Evolutionary conservation across 2,329 filamentous ascomycete species (phyloP).

Genomic region (Byssothecium circinans): DNA sequence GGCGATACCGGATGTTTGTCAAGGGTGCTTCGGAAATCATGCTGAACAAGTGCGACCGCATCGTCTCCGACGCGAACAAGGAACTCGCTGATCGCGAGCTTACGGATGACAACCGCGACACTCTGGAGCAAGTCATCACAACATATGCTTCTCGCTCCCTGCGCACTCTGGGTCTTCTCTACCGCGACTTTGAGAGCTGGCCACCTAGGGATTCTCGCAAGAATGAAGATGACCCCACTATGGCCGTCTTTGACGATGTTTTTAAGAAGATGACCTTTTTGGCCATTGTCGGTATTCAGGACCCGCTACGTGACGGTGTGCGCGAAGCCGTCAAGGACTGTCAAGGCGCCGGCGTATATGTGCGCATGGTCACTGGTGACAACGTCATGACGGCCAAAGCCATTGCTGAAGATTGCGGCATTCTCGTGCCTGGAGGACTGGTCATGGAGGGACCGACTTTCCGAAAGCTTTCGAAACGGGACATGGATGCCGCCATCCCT

Average conservation of each 20-base stretch:
- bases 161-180: conserved; percentile 81
- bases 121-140: conserved; percentile 69
- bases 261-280: conserved; percentile 75
- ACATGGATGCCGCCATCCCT: conserved; percentile 60
- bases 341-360: conserved; percentile 74
- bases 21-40: conserved; percentile 57
- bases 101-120: conserved; percentile 59
- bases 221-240: conserved; percentile 62
- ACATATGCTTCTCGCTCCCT: conserved; percentile 78
- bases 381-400: conserved; percentile 78
- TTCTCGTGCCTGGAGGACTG: conserved; percentile 68
- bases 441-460: conserved; percentile 80
- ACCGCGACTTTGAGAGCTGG: conserved; percentile 81
- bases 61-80: conserved; percentile 63
- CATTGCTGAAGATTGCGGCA: conserved; percentile 78
- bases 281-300: conserved; percentile 77
- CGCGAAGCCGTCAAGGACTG: conserved; percentile 71
- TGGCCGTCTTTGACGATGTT: conserved; percentile 67
- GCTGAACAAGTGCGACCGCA: conserved; percentile 51
- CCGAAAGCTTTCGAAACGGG: conserved; percentile 66
- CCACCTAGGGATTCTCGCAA: conserved; percentile 67
- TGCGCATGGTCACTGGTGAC: conserved; percentile 85
- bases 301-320: conserved; percentile 76
- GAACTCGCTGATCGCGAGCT: conserved; percentile 57
- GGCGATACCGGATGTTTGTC: conserved; percentile 59